Conservation (phyloP, 192 early-diverging fungal species). For the Umbelopsis vinacea region DNA sequence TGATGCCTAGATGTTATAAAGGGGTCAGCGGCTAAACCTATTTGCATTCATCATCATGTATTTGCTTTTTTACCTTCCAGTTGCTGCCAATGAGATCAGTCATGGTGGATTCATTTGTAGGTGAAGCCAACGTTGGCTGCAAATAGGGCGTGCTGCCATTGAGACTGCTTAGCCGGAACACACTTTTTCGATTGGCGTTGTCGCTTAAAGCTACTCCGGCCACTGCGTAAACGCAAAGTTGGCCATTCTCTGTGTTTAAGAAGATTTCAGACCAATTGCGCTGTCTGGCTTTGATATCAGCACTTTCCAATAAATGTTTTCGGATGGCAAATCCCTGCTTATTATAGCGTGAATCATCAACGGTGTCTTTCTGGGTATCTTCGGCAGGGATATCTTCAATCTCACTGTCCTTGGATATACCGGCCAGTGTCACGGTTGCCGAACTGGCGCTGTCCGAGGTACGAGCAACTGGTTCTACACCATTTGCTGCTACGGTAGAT, state of each 20-base stretch:
- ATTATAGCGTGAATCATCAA: conserved; percentile 34
- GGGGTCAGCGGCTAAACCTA: not conserved
- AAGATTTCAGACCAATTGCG: conserved; percentile 87
- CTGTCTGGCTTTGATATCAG: conserved; percentile 79
- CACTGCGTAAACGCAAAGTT: conserved; percentile 46
- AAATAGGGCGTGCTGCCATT: not conserved
- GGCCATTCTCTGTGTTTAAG: conserved; percentile 72
- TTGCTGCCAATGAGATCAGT: not conserved
- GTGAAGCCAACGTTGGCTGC: not conserved
- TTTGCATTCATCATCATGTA: not conserved
- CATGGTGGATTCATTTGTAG: not conserved
- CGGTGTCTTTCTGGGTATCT: not conserved
- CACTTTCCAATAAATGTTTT: conserved; percentile 82
- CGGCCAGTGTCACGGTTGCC: not conserved
- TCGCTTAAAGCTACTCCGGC: conserved; percentile 26
- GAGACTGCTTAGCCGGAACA: conserved; percentile 25
- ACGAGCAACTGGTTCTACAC: not conserved
- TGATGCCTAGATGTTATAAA: conserved; percentile 27
- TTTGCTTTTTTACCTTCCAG: not conserved
- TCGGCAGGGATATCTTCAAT: not conserved
- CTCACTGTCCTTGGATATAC: not conserved
- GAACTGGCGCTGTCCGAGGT: conserved; percentile 3
- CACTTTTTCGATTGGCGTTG: conserved; percentile 29
- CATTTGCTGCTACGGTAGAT: not conserved
- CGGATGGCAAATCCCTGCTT: conserved; percentile 81